Evolutionary conservation across 352 stramenopile species (phyloP).

Genomic region (Phytophthora pinifolia): DNA sequence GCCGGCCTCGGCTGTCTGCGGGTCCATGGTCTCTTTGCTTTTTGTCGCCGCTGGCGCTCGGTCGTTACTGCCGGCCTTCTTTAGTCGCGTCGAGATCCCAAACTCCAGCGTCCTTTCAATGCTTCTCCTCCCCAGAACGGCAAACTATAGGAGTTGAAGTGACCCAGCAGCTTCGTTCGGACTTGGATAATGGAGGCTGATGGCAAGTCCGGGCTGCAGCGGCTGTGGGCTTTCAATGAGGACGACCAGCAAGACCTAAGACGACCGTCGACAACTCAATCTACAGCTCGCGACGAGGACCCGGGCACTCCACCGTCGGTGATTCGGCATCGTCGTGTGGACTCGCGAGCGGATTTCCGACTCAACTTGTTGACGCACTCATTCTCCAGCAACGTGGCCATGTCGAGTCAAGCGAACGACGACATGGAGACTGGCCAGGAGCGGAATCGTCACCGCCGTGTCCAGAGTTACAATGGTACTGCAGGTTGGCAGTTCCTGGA

Average conservation of each 20-base stretch:
- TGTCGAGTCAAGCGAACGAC: constrained; percentile 39
- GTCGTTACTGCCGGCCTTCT: background rate
- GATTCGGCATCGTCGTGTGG: constrained; percentile 26
- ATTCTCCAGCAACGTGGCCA: constrained; percentile 29
- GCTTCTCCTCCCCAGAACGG: background rate
- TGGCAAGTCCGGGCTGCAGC: constrained; percentile 33
- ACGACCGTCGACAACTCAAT: constrained; percentile 25
- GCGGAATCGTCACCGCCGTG: constrained; percentile 36
- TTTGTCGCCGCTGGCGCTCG: background rate
- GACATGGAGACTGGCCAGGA: constrained; percentile 12
- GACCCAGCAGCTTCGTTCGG: background rate
- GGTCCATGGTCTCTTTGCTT: constrained; percentile 44
- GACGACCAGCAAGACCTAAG: constrained; percentile 26
- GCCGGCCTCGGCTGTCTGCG: constrained; percentile 74
- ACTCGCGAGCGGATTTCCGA: constrained; percentile 22
- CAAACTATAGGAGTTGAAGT: constrained; percentile 30
- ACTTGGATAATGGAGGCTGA: constrained; percentile 10
- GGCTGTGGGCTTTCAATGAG: constrained; percentile 51
- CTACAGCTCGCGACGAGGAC: background rate
- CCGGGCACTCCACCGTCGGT: constrained; percentile 20
- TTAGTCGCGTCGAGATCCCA: background rate
- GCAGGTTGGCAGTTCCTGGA: constrained; percentile 29
- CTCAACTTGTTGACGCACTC: constrained; percentile 28
- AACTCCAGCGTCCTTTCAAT: constrained; percentile 20
- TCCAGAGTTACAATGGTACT: constrained; percentile 53